Base-by-base conservation (phyloP, 2,329 filamentous ascomycete genomes). In the Fusarium sp. region DNA sequence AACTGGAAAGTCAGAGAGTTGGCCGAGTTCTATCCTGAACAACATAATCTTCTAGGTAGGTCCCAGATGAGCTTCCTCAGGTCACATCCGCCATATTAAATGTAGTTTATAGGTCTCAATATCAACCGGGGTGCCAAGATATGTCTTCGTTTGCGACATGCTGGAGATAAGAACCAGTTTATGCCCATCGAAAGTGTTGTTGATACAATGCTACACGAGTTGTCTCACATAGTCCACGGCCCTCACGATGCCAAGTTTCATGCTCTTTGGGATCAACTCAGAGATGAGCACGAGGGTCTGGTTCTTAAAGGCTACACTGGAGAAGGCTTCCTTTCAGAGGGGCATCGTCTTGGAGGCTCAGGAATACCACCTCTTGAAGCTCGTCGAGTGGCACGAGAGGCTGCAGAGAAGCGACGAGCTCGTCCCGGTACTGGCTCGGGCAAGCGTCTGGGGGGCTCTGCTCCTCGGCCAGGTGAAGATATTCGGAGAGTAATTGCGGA, bases 121-220 rank as follows among this genome's bases (percentile, higher is more conserved):
- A 86, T 92, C 75, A 93, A 95, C 78, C 83, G 83, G 24, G 95
- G 94, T 10, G 87, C 91, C 78, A 92, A 91, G 79, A 97, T 98
- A 73, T 92, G 93, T 72, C 85, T 98, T 28, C 91, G 95, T 47
- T 85, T 98, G 65, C 91, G 95, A 62, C 92, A 96, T 81, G 86
- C 93, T 11, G 86, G 89, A 75, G 93, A 97, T 79, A 87, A 89
- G 15, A 90, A 85, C 42, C 91, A 94, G 75, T 98, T 98, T 78
- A 82, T 97, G 26, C 91, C 93, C 3, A 83, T 95, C 64, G 94
- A 98, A 78, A 86, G 93, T 72, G 88, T 97, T 13, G 87, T 94
- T 47, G 95, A 98, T 81, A 98, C 95, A 0, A 93, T 98, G 91
- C 89, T 98, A 26, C 95, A 98, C 80, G 95, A 98, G 85, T 89